Evolutionary conservation across 495 filamentous ascomycete genomes (phyloP), one percentile per base, ranked within the genome.

Genomic region (Neurospora sp.): DNA sequence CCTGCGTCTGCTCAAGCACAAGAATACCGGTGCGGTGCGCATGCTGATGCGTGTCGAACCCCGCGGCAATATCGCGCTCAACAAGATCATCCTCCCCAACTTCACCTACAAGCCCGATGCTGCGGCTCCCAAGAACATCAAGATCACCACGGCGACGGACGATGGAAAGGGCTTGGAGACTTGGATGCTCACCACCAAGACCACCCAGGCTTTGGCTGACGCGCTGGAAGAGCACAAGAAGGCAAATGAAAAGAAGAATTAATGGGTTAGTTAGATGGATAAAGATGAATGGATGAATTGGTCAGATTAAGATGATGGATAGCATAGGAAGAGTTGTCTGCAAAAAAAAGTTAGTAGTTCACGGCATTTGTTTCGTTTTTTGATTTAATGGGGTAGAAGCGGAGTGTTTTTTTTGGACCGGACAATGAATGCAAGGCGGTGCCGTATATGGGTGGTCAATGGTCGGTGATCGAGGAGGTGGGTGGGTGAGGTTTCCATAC

Each of bases 31-130:
- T 2, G 84, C 85, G 14, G 85, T 89, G 12, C 89, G 92, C 42
- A 80, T 93, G 72, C 81, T 95, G 37, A 77, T 93, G 69, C 87
- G 92, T 39, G 87, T 86, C 16, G 91, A 93, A 70, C 91, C 91
- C 0, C 87, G 89, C 73, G 92, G 92, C 31, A 88, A 89, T 20
- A 80, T 94, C 18, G 83, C 91, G 5, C 78, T 94, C 72, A 94
- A 94, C 82, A 87, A 90, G 44, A 77, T 82, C 16, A 78, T 94
- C 23, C 84, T 90, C 40, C 83, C 88, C 35, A 81, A 86, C 16
- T 80, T 90, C 9, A 84, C 83, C 2, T 94, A 93, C 80, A 85
- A 84, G 70, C 77, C 80, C 6, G 81, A 82, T 6, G 66, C 75
- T n/a, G 69, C 73, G 16, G 82, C 79, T 6, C 82, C 81, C 27